phyloP scores from a whole-genome alignment of 1,139 yeast species.

The Debaryomyces singareniensis region DNA sequence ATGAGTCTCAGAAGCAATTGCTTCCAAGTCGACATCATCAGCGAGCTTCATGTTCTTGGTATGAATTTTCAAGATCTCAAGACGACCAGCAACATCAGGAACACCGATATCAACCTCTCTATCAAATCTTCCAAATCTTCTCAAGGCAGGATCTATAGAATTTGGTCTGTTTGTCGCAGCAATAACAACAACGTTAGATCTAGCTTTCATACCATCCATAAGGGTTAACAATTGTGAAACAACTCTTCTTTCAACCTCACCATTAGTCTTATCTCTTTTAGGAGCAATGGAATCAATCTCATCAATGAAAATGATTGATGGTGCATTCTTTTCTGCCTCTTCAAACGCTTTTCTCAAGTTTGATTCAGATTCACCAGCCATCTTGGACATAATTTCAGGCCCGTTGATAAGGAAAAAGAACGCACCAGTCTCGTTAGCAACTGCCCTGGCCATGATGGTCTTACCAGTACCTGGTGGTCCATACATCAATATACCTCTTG shows the following conservation, averaged over 20 bases:
- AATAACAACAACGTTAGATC: conserved; percentile 93
- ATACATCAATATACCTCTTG: conserved; percentile 93
- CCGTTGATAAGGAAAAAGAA: conserved; percentile 96
- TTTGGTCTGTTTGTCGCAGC: conserved; percentile 91
- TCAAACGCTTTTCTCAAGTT: conserved; percentile 97
- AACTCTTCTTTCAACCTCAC: conserved; percentile 96
- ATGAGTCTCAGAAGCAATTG: conserved; percentile 74
- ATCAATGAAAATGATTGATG: conserved; percentile 94
- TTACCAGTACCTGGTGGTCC: conserved; percentile 99
- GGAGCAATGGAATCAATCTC: conserved; percentile 99
- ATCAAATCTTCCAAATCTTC: conserved; percentile 98
- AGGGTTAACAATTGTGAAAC: conserved; percentile 94
- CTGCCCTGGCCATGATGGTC: conserved; percentile 99
- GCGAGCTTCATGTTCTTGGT: conserved; percentile 97
- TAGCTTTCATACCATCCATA: conserved; percentile 99
- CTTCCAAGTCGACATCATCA: conserved; percentile 91
- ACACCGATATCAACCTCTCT: conserved; percentile 99
- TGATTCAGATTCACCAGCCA: conserved; percentile 99
- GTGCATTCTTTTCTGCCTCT: conserved; percentile 98
- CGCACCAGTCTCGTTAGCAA: conserved; percentile 98
- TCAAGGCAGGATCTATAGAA: conserved; percentile 95
- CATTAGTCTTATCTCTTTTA: conserved; percentile 98
- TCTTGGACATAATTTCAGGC: conserved; percentile 99
- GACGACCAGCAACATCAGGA: conserved; percentile 97
- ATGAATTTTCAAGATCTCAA: conserved; percentile 79